Percentiles rank a stretch among this genome's conserved stretches.
Evolutionary conservation across 2,329 filamentous ascomycete genomes (phyloP).

Genomic region (Apiospora pterosperma): DNA sequence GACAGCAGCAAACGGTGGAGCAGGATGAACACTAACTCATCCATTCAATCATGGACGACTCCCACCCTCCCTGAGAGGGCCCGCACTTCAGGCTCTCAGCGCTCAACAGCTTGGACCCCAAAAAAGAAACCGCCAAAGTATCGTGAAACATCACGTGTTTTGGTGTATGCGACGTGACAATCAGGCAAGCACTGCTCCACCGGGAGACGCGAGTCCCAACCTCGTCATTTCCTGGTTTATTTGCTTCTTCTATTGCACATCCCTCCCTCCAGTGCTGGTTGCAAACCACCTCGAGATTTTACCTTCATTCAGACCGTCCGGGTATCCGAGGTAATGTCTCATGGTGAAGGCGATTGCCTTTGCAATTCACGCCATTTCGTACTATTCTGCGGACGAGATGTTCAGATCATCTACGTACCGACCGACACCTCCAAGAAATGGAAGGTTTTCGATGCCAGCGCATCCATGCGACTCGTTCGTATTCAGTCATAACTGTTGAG

Average conservation of each 20-base stretch:
- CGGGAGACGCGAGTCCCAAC: constrained; percentile 38
- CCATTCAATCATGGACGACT: not conserved
- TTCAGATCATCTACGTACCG: not conserved
- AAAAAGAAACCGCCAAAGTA: not conserved
- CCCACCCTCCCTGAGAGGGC: not conserved
- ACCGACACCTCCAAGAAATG: not conserved
- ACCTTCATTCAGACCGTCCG: not conserved
- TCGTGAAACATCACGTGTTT: constrained; percentile 10
- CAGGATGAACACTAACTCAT: not conserved
- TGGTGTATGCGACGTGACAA: constrained; percentile 9
- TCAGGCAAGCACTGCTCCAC: not conserved
- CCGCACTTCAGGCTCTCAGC: not conserved
- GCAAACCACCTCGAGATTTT: not conserved
- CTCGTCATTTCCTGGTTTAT: constrained; percentile 25
- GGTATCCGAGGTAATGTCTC: not conserved
- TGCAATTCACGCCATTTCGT: not conserved
- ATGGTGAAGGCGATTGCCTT: not conserved
- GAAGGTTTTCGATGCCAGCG: not conserved
- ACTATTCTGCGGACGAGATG: not conserved
- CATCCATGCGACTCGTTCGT: not conserved
- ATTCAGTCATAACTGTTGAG: not conserved
- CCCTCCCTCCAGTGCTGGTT: not conserved
- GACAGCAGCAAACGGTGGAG: not conserved
- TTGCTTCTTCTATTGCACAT: not conserved
- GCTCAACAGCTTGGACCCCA: not conserved